Percentiles rank a stretch among this genome's conserved stretches.
Evolutionary conservation across 768 basidiomycete species (phyloP).

Genomic region (Lentinula detonsa): DNA sequence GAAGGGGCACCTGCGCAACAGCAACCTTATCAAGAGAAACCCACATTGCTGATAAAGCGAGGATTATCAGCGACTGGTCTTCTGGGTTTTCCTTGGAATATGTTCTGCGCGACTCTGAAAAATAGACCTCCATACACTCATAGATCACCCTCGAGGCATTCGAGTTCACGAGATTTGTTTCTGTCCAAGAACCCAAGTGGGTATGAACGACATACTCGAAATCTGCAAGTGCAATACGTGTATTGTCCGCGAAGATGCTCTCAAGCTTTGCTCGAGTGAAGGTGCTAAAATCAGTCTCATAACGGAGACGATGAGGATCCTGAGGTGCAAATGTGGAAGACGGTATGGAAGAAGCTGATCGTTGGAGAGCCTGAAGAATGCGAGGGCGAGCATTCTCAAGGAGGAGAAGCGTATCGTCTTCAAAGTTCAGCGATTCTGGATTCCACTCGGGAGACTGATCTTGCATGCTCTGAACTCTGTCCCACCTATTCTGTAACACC

Average conservation of each 20-base stretch:
- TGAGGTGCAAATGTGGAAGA: constrained; percentile 14
- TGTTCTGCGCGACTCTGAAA: constrained; percentile 14
- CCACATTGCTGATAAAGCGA: constrained; percentile 44
- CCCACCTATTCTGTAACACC: constrained; percentile 29
- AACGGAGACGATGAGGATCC: constrained; percentile 13
- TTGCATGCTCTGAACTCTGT: constrained; percentile 17
- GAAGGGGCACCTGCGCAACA: constrained; percentile 26
- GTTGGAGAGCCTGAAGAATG: constrained; percentile 15
- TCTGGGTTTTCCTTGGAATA: constrained; percentile 30
- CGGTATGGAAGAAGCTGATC: background rate
- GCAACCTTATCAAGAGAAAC: constrained; percentile 34
- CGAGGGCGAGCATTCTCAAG: constrained; percentile 22
- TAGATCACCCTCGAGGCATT: constrained; percentile 18
- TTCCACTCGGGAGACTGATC: constrained; percentile 17
- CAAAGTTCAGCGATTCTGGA: constrained; percentile 18
- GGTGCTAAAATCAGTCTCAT: constrained; percentile 7
- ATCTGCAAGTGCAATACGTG: constrained; percentile 23
- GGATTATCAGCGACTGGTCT: constrained; percentile 33
- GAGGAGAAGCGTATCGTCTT: constrained; percentile 24
- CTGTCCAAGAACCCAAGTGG: constrained; percentile 26
- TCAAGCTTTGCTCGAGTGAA: background rate
- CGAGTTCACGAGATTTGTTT: constrained; percentile 3
- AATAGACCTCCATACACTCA: constrained; percentile 20
- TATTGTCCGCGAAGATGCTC: constrained; percentile 6
- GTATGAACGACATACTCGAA: constrained; percentile 27